Evolutionary conservation across 768 basidiomycete species (phyloP).

Genomic region (Rhodocollybia butyracea): DNA sequence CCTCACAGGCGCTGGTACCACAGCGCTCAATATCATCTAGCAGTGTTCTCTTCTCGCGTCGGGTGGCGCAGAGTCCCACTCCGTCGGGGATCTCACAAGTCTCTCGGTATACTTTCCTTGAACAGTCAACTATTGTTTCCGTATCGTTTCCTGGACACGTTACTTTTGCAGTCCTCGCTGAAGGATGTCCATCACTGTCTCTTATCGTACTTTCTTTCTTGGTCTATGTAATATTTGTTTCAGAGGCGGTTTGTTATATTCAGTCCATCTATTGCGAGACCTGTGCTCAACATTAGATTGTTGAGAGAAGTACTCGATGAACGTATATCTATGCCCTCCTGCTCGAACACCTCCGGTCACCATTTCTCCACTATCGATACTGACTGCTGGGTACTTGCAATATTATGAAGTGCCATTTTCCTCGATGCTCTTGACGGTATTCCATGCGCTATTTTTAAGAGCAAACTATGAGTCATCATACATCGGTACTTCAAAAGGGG

Average conservation of each 20-base stretch:
- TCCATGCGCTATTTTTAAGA: no score
- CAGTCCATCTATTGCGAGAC: not conserved
- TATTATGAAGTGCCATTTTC: no score
- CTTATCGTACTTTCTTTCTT: slow-evolving; percentile 83
- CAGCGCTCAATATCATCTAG: slow-evolving; percentile 65
- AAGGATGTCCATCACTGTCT: slow-evolving; percentile 77
- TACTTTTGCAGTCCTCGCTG: slow-evolving; percentile 82
- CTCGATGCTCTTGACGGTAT: no score
- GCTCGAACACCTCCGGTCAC: slow-evolving; percentile 12
- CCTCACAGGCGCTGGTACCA: slow-evolving; percentile 64
- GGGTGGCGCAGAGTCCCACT: slow-evolving; percentile 71
- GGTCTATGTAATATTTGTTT: slow-evolving; percentile 73
- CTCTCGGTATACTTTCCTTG: slow-evolving; percentile 80
- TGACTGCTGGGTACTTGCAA: no score
- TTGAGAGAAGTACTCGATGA: slow-evolving; percentile 76
- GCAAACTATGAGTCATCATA: no score
- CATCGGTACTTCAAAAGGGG: no score
- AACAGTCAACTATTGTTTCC: slow-evolving; percentile 76
- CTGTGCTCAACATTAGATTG: slow-evolving; percentile 1
- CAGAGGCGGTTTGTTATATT: slow-evolving; percentile 68
- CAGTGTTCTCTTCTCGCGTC: slow-evolving; percentile 66
- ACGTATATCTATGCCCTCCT: slow-evolving; percentile 54
- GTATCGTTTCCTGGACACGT: slow-evolving; percentile 87
- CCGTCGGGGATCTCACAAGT: slow-evolving; percentile 76
- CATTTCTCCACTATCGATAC: slow-evolving; percentile 17